Conservation (phyloP, 169 alveolate genomes). For the Plasmodium gonderi region DNA sequence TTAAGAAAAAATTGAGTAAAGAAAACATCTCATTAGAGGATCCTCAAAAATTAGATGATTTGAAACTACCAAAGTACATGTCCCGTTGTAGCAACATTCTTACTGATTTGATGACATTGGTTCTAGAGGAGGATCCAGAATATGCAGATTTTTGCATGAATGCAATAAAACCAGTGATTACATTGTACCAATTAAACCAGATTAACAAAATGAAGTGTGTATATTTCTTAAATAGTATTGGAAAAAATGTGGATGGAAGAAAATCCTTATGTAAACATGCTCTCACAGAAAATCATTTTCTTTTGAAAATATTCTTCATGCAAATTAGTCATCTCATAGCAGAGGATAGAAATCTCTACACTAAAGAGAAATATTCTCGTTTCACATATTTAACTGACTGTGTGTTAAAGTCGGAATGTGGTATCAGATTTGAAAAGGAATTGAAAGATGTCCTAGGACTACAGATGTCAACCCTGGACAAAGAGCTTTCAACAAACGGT, state of each 20-base stretch:
- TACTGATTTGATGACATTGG: slow-evolving; percentile 11
- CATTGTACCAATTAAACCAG: neutral
- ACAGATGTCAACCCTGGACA: too few relatives aligned
- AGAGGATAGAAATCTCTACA: slow-evolving; percentile 8
- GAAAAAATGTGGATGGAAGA: slow-evolving; percentile 1
- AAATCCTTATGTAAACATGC: neutral
- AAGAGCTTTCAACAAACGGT: too few relatives aligned
- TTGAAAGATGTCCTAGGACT: neutral
- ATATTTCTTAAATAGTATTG: neutral
- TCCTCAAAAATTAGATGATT: neutral
- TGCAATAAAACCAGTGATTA: slow-evolving; percentile 21
- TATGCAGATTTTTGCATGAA: slow-evolving; percentile 36
- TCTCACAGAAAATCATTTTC: neutral
- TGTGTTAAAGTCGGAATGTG: neutral
- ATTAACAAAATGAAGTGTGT: neutral
- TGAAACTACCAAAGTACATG: neutral
- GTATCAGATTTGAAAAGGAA: neutral
- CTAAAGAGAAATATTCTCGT: neutral
- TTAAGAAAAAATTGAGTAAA: neutral
- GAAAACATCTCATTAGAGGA: neutral
- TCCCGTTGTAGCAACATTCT: neutral
- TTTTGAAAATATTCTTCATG: neutral
- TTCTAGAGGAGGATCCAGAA: neutral
- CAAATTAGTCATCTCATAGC: neutral
- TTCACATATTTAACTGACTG: neutral